Evolutionary conservation across 345 rosid genomes (phyloP).

Genomic region (Syzygium aqueum): DNA sequence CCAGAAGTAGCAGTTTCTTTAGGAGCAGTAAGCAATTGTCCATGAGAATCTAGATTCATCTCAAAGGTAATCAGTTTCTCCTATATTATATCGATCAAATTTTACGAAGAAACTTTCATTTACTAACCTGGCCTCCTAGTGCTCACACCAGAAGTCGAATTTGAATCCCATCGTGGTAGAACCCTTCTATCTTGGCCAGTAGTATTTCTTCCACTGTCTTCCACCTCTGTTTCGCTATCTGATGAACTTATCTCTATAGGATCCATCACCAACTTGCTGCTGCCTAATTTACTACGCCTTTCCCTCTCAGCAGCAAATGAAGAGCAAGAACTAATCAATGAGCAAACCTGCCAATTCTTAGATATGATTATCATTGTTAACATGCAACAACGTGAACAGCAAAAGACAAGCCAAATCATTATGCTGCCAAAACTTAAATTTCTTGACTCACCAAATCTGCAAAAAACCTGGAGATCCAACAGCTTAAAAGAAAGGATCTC

Average conservation of each 20-base stretch:
- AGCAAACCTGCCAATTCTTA: slow-evolving; percentile 18
- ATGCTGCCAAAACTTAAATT: neutral
- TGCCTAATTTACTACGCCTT: slow-evolving; percentile 9
- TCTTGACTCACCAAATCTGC: slow-evolving; percentile 9
- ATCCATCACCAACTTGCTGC: slow-evolving; percentile 10
- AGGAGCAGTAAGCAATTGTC: slow-evolving; percentile 11
- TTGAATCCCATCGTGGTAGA: slow-evolving; percentile 33
- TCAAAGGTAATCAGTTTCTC: slow-evolving; percentile 7
- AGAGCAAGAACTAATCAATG: slow-evolving; percentile 6
- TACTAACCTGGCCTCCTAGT: slow-evolving; percentile 22
- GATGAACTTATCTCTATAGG: slow-evolving; percentile 81
- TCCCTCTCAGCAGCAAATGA: slow-evolving; percentile 6
- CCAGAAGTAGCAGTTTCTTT: slow-evolving; percentile 22
- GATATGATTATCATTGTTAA: neutral
- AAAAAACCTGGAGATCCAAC: slow-evolving; percentile 13
- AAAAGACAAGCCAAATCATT: neutral
- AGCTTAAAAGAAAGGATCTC: slow-evolving; percentile 8
- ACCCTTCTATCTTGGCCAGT: slow-evolving; percentile 18
- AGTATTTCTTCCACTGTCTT: slow-evolving; percentile 13
- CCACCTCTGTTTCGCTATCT: slow-evolving; percentile 60
- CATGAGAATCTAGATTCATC: slow-evolving; percentile 20
- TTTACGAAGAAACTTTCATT: slow-evolving; percentile 4
- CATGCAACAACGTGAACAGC: neutral
- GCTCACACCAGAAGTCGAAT: slow-evolving; percentile 2
- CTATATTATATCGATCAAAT: neutral